These are phyloP conservation scores for Xylaria flabelliformis DNA, from an alignment of 495 filamentous ascomycete genomes.

Conservation along the genomic window DNA sequence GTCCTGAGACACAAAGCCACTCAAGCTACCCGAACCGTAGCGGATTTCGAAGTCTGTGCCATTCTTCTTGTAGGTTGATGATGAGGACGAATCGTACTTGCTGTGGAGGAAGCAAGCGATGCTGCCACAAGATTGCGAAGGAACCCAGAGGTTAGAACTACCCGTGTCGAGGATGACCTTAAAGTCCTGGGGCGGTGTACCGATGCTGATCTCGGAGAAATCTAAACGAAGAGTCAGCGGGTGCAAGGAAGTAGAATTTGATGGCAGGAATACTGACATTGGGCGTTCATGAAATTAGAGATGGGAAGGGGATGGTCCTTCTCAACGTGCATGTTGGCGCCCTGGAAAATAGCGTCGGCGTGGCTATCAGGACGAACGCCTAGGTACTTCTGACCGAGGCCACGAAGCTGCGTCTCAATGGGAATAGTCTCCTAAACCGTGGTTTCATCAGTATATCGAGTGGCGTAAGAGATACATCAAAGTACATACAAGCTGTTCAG, in stretches of 20 bases:
- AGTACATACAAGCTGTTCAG: conserved; percentile 84
- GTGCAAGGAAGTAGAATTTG: conserved; percentile 14
- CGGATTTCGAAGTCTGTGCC: conserved; percentile 90
- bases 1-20: conserved; percentile 92
- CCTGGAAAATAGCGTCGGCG: conserved; percentile 77
- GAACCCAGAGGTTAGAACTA: conserved; percentile 99
- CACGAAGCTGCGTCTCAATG: conserved; percentile 79
- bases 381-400: conserved; percentile 93
- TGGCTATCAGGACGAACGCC: conserved; percentile 75
- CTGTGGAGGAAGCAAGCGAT: conserved; percentile 98
- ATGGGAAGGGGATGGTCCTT: conserved; percentile 84
- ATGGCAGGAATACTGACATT: conserved; percentile 70
- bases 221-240: conserved; percentile 61
- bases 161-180: conserved; percentile 99
- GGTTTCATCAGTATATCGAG: conserved; percentile 29
- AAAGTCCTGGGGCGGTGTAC: conserved; percentile 91
- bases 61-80: conserved; percentile 92
- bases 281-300: conserved; percentile 97
- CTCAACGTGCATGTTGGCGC: conserved; percentile 69
- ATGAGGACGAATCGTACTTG: conserved; percentile 92
- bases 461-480: not conserved
- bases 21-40: conserved; percentile 95
- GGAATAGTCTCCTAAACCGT: conserved; percentile 70
- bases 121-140: conserved; percentile 85
- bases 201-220: conserved; percentile 94